Conservation (phyloP, 2,329 filamentous ascomycete species). For the Fusarium setosum region DNA sequence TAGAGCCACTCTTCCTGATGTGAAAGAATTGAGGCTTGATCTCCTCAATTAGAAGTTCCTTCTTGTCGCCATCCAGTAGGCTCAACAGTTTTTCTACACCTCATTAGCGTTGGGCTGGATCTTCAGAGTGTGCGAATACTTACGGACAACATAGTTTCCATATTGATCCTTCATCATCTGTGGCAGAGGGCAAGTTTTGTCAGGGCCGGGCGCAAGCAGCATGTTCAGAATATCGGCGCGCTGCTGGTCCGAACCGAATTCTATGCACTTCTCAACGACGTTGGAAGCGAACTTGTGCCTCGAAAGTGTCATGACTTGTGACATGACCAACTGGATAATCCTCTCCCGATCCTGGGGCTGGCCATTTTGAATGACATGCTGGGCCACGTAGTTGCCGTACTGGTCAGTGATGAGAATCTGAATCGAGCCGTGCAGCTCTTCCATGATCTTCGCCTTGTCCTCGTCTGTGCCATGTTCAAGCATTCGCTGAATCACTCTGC, state of each 20-base stretch:
- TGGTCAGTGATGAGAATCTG: constrained; percentile 82
- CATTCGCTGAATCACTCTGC: constrained; percentile 92
- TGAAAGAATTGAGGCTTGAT: constrained; percentile 71
- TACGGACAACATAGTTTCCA: constrained; percentile 97
- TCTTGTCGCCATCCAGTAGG: constrained; percentile 69
- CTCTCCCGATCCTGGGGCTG: constrained; percentile 76
- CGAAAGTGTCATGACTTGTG: constrained; percentile 78
- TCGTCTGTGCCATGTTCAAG: constrained; percentile 82
- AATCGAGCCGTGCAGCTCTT: constrained; percentile 81
- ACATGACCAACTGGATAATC: constrained; percentile 80
- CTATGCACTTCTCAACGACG: constrained; percentile 93
- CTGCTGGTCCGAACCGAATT: constrained; percentile 76
- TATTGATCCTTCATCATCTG: constrained; percentile 89
- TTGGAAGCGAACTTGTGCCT: constrained; percentile 98
- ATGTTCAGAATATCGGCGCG: constrained; percentile 74
- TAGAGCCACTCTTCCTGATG: constrained; percentile 72
- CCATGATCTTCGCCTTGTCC: constrained; percentile 78
- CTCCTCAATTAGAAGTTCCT: constrained; percentile 68
- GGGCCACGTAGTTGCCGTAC: constrained; percentile 96
- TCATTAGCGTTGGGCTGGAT: constrained; percentile 21
- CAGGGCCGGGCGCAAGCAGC: constrained; percentile 68
- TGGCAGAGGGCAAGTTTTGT: constrained; percentile 77
- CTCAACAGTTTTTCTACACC: constrained; percentile 80
- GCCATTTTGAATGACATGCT: constrained; percentile 88
- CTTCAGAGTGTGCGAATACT: constrained; percentile 56